phyloP scores from a whole-genome alignment of 768 basidiomycete species.

The Steccherinum ochraceum region DNA sequence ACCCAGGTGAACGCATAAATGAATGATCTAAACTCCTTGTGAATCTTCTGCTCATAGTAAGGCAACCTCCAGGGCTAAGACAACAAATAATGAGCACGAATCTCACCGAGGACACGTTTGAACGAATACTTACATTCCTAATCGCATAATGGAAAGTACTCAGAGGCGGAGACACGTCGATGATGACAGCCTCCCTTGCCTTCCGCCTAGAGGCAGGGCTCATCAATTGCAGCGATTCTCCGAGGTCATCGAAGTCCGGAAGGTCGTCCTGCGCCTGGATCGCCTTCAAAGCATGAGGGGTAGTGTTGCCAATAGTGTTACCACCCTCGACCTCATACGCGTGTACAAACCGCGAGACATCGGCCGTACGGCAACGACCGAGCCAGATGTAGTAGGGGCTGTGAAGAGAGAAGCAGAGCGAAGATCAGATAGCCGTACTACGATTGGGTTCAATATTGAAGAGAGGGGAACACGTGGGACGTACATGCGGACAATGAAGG shows the following conservation, averaged over 20 bases:
- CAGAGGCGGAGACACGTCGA: conserved; percentile 27
- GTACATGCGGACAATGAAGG: conserved; percentile 59
- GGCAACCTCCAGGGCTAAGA: conserved; percentile 59
- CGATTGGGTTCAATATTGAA: too few relatives aligned
- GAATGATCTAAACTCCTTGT: conserved; percentile 59
- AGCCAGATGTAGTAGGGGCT: conserved; percentile 75
- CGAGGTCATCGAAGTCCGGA: conserved; percentile 34
- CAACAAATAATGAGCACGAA: too few relatives aligned
- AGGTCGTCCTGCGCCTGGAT: conserved; percentile 29
- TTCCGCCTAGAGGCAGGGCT: neutral
- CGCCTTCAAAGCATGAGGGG: neutral
- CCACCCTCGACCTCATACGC: conserved; percentile 61
- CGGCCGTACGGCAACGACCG: conserved; percentile 57
- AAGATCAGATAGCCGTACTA: neutral
- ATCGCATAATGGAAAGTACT: conserved; percentile 61
- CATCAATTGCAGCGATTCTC: neutral
- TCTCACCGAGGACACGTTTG: too few relatives aligned
- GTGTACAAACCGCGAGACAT: conserved; percentile 48
- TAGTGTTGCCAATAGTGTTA: conserved; percentile 37
- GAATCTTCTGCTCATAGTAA: conserved; percentile 61
- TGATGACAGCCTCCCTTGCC: neutral
- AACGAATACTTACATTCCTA: conserved; percentile 31
- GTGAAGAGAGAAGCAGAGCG: conserved; percentile 2
- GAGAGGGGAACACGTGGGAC: conserved; percentile 17
- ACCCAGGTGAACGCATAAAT: conserved; percentile 63